Percentiles rank a stretch among this genome's conserved stretches.
Conservation (phyloP, 495 filamentous ascomycete genomes). For the Podospora pseudocomata region DNA sequence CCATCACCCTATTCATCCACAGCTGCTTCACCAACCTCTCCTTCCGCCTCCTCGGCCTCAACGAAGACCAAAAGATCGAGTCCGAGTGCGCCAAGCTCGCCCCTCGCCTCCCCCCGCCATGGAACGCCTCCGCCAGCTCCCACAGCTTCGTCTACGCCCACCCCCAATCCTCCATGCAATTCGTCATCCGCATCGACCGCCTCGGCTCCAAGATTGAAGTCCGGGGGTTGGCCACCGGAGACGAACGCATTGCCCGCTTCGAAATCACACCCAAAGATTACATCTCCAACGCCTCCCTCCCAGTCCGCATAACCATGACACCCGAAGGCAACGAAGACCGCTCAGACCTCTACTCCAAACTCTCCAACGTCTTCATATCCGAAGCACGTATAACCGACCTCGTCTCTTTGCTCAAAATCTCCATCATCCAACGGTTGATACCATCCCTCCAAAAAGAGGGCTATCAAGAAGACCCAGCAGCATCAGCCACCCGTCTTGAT, state of each 20-base stretch:
- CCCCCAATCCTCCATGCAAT: conserved; percentile 81
- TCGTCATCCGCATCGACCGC: conserved; percentile 74
- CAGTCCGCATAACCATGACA: conserved; percentile 43
- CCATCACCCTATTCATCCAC: conserved; percentile 78
- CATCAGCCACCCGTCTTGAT: not conserved
- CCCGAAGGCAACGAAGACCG: conserved; percentile 39
- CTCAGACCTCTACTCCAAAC: conserved; percentile 37
- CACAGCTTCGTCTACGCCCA: conserved; percentile 87
- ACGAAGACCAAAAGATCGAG: conserved; percentile 66
- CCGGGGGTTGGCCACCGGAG: conserved; percentile 70
- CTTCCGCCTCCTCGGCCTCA: conserved; percentile 78
- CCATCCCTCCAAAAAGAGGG: conserved; percentile 71
- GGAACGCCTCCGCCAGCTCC: conserved; percentile 65
- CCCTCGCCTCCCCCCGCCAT: conserved; percentile 66
- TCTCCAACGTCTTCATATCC: conserved; percentile 73
- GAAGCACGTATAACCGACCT: conserved; percentile 62
- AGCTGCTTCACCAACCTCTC: conserved; percentile 76
- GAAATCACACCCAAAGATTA: conserved; percentile 75
- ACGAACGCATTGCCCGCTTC: conserved; percentile 75
- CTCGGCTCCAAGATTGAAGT: conserved; percentile 81
- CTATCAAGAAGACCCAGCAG: conserved; percentile 56
- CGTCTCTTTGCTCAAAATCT: conserved; percentile 62
- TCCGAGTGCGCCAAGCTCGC: conserved; percentile 40
- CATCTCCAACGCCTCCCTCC: conserved; percentile 52
- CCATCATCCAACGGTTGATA: conserved; percentile 75